A percentile compares a stretch with the other conserved stretches of the same genome.
phyloP scores from a whole-genome alignment of 345 rosid species.

The Pistacia atlantica region DNA sequence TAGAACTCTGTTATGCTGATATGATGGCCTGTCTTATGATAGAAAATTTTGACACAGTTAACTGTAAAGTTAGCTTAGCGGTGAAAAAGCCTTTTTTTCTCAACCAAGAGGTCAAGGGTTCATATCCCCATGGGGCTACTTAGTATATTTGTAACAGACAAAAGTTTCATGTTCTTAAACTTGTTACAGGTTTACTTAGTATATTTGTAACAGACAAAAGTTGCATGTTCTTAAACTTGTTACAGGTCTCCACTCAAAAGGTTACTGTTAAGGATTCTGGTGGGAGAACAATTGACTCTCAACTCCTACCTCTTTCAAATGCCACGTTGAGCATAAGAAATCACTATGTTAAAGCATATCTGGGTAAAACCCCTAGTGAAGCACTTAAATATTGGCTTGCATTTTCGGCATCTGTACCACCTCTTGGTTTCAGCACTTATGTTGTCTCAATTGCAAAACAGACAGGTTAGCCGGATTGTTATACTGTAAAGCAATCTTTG shows the following conservation, averaged over 20 bases:
- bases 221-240: not conserved
- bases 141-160: not conserved
- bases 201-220: not conserved
- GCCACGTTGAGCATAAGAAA: slow-evolving; percentile 50
- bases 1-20: not conserved
- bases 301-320: slow-evolving; percentile 72
- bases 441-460: slow-evolving; percentile 57
- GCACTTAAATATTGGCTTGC: slow-evolving; percentile 71
- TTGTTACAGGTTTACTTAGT: slow-evolving; percentile 44
- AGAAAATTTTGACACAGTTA: not conserved
- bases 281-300: slow-evolving; percentile 75
- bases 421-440: slow-evolving; percentile 90
- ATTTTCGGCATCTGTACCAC: slow-evolving; percentile 83
- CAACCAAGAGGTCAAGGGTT: no score
- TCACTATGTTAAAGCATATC: slow-evolving; percentile 66
- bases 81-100: no score
- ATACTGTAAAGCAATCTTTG: slow-evolving; percentile 10
- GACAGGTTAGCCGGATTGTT: slow-evolving; percentile 51
- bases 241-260: slow-evolving; percentile 62
- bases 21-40: not conserved
- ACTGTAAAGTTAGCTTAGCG: not conserved
- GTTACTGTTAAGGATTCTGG: slow-evolving; percentile 66
- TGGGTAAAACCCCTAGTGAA: slow-evolving; percentile 59
- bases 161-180: not conserved
- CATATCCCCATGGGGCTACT: no score